Percentiles rank a stretch among this genome's conserved stretches.
phyloP scores from a whole-genome alignment of 352 stramenopile species.

The Pythium phragmitis region DNA sequence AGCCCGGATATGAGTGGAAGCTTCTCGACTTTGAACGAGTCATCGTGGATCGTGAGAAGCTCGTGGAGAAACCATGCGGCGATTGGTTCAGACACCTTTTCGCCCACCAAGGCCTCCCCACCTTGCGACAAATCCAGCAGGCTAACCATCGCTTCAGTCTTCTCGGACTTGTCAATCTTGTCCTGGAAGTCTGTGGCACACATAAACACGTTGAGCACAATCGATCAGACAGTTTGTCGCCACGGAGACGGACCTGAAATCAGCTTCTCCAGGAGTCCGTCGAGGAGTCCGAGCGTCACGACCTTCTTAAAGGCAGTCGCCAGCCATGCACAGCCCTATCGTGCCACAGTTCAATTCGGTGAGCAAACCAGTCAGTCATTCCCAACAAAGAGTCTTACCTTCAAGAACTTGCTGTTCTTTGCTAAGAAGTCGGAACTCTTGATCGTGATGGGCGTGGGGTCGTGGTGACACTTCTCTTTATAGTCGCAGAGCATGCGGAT shows the following conservation, averaged over 20 bases:
- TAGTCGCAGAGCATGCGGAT: constrained; percentile 14
- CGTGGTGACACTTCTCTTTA: background rate
- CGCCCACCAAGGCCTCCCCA: constrained; percentile 1
- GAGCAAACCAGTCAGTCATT: constrained; percentile 11
- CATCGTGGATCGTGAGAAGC: constrained; percentile 13
- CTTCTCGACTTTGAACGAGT: background rate
- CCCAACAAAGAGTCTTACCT: constrained; percentile 6
- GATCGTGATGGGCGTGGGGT: constrained; percentile 11
- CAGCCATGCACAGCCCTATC: constrained; percentile 12
- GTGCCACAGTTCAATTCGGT: constrained; percentile 6
- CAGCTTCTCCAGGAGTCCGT: constrained; percentile 6
- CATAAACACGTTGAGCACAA: constrained; percentile 10
- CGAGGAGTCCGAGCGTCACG: background rate
- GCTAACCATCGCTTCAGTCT: constrained; percentile 12
- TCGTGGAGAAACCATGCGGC: constrained; percentile 15
- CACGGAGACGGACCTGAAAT: constrained; percentile 10
- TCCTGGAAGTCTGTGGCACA: constrained; percentile 4
- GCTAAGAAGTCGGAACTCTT: constrained; percentile 4
- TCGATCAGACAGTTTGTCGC: constrained; percentile 8
- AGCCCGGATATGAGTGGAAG: too few species aligned
- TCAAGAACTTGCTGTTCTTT: constrained; percentile 6
- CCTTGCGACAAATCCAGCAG: constrained; percentile 11
- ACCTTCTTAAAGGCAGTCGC: background rate
- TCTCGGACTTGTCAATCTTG: constrained; percentile 11
- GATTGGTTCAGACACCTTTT: constrained; percentile 9